phyloP scores from a whole-genome alignment of 768 basidiomycete species.

The Mycena galopus region DNA sequence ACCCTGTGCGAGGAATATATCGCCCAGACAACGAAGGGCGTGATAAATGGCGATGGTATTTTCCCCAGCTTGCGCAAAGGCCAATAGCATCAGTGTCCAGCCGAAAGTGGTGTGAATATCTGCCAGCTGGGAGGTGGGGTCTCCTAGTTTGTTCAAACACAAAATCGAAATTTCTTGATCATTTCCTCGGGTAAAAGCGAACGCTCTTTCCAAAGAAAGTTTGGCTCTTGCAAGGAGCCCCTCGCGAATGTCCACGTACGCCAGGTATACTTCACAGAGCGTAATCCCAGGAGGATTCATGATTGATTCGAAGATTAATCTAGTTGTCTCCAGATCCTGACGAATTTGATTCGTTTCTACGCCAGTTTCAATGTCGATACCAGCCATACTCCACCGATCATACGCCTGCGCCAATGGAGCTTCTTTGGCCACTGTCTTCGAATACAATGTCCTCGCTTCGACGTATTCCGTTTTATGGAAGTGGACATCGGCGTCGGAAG shows the following conservation, averaged over 20 bases:
- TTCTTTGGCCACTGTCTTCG: background rate
- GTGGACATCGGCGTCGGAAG: constrained; percentile 27
- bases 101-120: background rate
- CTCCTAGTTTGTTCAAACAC: constrained; percentile 19
- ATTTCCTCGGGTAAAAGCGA: constrained; percentile 3
- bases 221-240: background rate
- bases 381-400: constrained; percentile 12
- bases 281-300: constrained; percentile 18
- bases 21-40: constrained; percentile 16
- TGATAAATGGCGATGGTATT: constrained; percentile 12
- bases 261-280: constrained; percentile 3
- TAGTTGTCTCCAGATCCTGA: constrained; percentile 5
- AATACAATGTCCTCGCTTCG: constrained; percentile 21
- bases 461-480: constrained; percentile 29
- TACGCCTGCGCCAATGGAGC: constrained; percentile 22
- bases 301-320: constrained; percentile 8
- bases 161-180: constrained; percentile 27
- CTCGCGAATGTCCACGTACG: constrained; percentile 20
- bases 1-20: constrained; percentile 9
- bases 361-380: constrained; percentile 15
- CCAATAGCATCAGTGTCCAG: constrained; percentile 16
- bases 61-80: constrained; percentile 7
- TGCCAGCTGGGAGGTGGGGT: background rate
- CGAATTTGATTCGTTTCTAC: background rate
- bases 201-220: background rate